Evolutionary conservation across 345 rosid species (phyloP).

Genomic region (Linum lewisii): DNA sequence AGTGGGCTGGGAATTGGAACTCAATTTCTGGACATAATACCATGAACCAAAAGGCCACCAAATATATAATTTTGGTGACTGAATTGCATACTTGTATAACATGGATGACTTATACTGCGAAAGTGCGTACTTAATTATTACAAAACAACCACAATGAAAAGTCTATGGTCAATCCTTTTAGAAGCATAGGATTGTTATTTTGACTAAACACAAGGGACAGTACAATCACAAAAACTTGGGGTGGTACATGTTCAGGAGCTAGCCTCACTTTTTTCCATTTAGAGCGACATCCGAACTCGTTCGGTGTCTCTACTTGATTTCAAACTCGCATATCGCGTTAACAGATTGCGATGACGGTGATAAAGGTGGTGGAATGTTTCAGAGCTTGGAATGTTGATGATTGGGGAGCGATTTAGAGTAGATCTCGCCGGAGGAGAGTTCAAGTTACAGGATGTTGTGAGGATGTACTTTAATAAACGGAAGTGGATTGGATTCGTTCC

Average conservation of each 20-base stretch:
- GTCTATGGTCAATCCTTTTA: too few species aligned
- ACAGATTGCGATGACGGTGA: slow-evolving; percentile 16
- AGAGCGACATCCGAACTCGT: slow-evolving; percentile 28
- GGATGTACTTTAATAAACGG: slow-evolving; percentile 24
- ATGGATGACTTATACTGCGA: too few species aligned
- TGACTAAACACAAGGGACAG: too few species aligned
- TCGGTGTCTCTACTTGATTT: slow-evolving; percentile 32
- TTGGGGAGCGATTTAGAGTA: neutral
- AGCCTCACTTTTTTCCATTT: slow-evolving; percentile 29
- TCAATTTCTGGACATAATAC: too few species aligned
- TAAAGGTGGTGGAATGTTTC: slow-evolving; percentile 20
- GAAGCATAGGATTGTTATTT: too few species aligned
- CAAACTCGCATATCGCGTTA: slow-evolving; percentile 38
- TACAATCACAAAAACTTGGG: too few species aligned
- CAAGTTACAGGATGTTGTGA: slow-evolving; percentile 1
- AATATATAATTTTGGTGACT: too few species aligned
- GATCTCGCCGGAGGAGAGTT: neutral
- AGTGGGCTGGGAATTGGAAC: too few species aligned
- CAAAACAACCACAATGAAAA: too few species aligned
- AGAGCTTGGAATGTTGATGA: slow-evolving; percentile 1
- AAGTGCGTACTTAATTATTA: too few species aligned
- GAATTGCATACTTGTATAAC: too few species aligned
- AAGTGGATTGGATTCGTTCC: slow-evolving; percentile 19
- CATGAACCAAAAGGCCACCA: too few species aligned
- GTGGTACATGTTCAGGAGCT: slow-evolving; percentile 28